A percentile compares a stretch with the other conserved stretches of the same genome.
Evolutionary conservation across 2,329 filamentous ascomycete genomes (phyloP).

Genomic region (Fusarium humuli): DNA sequence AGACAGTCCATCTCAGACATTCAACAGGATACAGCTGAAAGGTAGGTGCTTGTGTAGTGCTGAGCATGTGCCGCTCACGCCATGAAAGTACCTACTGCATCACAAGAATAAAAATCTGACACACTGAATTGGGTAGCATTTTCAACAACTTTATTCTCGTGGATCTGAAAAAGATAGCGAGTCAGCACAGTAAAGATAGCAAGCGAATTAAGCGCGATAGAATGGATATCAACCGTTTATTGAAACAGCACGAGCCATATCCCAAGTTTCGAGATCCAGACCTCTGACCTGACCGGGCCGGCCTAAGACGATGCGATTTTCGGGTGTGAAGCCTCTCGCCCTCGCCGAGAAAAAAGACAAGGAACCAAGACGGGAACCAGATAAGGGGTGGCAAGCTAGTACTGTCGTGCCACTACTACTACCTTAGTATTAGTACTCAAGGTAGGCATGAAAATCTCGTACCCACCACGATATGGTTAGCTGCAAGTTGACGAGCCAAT

Average conservation of each 20-base stretch:
- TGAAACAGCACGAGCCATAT: constrained; percentile 15
- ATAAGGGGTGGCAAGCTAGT: constrained; percentile 24
- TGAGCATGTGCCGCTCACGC: constrained; percentile 2
- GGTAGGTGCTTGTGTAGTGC: background rate
- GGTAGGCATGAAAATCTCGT: constrained; percentile 30
- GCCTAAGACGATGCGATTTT: constrained; percentile 11
- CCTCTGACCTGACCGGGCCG: constrained; percentile 24
- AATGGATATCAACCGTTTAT: constrained; percentile 2
- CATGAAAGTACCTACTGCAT: constrained; percentile 6
- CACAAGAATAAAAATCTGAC: constrained; percentile 12
- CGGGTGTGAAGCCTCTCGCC: constrained; percentile 21
- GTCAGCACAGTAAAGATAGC: constrained; percentile 3
- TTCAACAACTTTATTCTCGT: constrained; percentile 6
- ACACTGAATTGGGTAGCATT: constrained; percentile 22
- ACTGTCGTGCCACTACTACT: constrained; percentile 7
- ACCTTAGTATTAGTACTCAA: background rate
- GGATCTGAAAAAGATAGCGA: constrained; percentile 1
- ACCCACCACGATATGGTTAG: constrained; percentile 30
- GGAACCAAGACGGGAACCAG: constrained; percentile 30
- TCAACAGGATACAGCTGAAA: constrained; percentile 21
- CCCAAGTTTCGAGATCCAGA: constrained; percentile 19
- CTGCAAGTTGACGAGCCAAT: constrained; percentile 15
- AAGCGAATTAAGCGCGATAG: constrained; percentile 26
- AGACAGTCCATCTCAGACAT: background rate
- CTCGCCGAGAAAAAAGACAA: constrained; percentile 28